Conservation (phyloP, 176 grass and related monocot species). For the Pontederia paniculata region DNA sequence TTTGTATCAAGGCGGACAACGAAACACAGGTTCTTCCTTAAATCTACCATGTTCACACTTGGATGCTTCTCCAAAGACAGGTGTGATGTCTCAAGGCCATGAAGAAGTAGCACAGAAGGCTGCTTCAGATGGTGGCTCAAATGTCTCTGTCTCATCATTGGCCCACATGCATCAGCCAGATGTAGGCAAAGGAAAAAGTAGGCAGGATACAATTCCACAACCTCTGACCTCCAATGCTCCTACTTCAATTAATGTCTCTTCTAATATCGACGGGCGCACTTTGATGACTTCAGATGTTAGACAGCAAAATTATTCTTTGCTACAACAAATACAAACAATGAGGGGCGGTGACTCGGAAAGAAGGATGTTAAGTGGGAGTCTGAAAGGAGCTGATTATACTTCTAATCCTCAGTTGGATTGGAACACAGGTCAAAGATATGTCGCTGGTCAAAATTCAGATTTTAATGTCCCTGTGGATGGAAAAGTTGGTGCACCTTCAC, state of each 20-base stretch:
- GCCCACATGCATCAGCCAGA: conserved; percentile 42
- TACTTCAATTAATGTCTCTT: conserved; percentile 20
- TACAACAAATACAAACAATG: conserved; percentile 72
- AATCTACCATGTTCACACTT: conserved; percentile 32
- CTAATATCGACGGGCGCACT: conserved; percentile 30
- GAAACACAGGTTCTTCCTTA: conserved; percentile 30
- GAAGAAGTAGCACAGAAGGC: conserved; percentile 44
- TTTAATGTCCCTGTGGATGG: conserved; percentile 34
- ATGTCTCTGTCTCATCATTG: conserved; percentile 32
- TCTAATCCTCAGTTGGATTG: conserved; percentile 49
- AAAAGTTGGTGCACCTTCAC: conserved; percentile 30
- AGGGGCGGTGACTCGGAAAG: conserved; percentile 41
- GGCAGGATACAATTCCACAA: conserved; percentile 29
- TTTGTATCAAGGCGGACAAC: conserved; percentile 57
- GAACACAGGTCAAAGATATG: conserved; percentile 45
- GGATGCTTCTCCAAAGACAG: conserved; percentile 30
- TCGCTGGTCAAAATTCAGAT: conserved; percentile 32
- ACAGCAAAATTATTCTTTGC: conserved; percentile 53
- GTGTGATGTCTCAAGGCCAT: conserved; percentile 29
- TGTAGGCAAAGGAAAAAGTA: conserved; percentile 34
- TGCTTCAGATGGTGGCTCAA: conserved; percentile 32
- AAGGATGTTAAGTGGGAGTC: conserved; percentile 33
- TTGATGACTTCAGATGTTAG: conserved; percentile 43
- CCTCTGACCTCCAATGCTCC: conserved; percentile 35
- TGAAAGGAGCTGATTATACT: conserved; percentile 46